Base-by-base conservation (phyloP, 2,329 filamentous ascomycete species). In the Zymoseptoria brevis region DNA sequence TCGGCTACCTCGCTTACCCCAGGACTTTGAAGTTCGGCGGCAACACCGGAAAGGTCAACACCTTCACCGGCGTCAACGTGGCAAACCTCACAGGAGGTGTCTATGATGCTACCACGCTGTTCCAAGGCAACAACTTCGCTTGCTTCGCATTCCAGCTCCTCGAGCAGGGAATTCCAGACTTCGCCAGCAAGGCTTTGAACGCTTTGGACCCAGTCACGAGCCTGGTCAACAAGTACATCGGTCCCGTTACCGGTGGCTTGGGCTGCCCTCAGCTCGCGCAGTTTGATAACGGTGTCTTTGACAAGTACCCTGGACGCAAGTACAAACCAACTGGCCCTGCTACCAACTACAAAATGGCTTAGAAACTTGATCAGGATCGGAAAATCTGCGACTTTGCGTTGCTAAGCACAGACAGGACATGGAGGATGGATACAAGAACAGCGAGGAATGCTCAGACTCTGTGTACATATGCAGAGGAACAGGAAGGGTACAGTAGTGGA, bases 1-100 rank as follows among this genome's bases (percentile, higher is more conserved):
- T 53, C 50, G 54, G 53, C 45, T 60, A 64, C 51, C 50, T 49
- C 8, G 53, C 64, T 11, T 62, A 69, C 56, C 72, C 70, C 0
- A 57, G 68, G n/a, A 66, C 72, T 50, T 51, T 66, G 30, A 58
- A 59, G 53, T 61, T 73, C 21, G 72, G 72, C 49, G 72, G 72
- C 52, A 74, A 74, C 63, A 72, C 71, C 8, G 71, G 72, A 11
- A 67, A 62, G 1, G 56, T 63, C 19, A 68, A 73, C 60, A 67
- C 67, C n/a, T 74, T 73, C 63, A 64, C 67, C 22, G 70, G 70
- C 35, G 56, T 75, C 51, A 66, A 75, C 58, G 57, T 73, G 4
- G 64, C 55, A 16, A 64, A 75, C 53, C 51, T 77, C n/a, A 75
- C 74, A 9, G 69, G 69, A 13, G 75, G 75, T 8, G 57, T 51